phyloP scores from a whole-genome alignment of 1,139 yeast species.

The Zhuliangozyma blackwelliae region DNA sequence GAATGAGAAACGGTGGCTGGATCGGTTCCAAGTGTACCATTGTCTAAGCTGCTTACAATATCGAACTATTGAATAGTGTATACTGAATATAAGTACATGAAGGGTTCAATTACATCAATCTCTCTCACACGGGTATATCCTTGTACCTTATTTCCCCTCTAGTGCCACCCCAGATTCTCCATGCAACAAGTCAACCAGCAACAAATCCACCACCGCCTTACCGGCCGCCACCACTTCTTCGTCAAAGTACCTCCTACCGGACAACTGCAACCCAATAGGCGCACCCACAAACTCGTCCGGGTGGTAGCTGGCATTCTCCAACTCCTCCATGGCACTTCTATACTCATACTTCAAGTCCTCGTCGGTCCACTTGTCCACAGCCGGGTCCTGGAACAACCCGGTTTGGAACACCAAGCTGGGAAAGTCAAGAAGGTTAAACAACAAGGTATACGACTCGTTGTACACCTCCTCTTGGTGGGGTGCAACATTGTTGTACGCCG shows the following conservation, averaged over 20 bases:
- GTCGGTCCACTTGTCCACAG: slow-evolving; percentile 36
- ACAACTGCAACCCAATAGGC: slow-evolving; percentile 36
- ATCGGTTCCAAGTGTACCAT: too few relatives aligned
- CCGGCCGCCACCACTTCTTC: slow-evolving; percentile 41
- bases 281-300: slow-evolving; percentile 33
- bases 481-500: slow-evolving; percentile 68
- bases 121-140: too few relatives aligned
- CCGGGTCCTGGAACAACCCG: slow-evolving; percentile 54
- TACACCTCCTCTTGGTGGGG: slow-evolving; percentile 60
- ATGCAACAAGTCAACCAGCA: not conserved
- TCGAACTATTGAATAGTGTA: too few relatives aligned
- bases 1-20: too few relatives aligned
- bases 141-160: too few relatives aligned
- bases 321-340: slow-evolving; percentile 43
- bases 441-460: slow-evolving; percentile 74
- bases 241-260: slow-evolving; percentile 35
- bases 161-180: too few relatives aligned
- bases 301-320: slow-evolving; percentile 28
- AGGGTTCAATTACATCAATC: too few relatives aligned
- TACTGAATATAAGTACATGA: too few relatives aligned
- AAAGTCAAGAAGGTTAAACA: slow-evolving; percentile 61
- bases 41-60: too few relatives aligned
- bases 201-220: slow-evolving; percentile 26
- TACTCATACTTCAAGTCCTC: slow-evolving; percentile 21
- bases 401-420: slow-evolving; percentile 62